Evolutionary conservation across 768 basidiomycete species (phyloP).

Genomic region (Hemileccinum rubropunctum): DNA sequence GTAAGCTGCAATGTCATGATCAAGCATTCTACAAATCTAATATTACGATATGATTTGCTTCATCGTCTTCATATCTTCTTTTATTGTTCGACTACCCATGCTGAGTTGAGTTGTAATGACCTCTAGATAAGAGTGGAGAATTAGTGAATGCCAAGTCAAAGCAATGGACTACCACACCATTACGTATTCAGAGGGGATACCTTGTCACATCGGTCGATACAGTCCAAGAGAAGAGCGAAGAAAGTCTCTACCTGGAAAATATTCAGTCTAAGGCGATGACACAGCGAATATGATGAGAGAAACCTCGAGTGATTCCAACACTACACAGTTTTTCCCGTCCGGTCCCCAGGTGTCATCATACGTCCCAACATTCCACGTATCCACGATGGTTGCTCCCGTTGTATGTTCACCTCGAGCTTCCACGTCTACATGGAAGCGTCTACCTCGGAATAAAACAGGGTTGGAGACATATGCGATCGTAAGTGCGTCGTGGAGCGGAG

Average conservation of each 20-base stretch:
- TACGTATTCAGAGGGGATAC: constrained; percentile 55
- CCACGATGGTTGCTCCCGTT: constrained; percentile 77
- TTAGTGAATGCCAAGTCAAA: neutral
- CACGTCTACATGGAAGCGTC: constrained; percentile 78
- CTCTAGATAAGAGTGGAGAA: neutral
- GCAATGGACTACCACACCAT: neutral
- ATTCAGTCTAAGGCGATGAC: constrained; percentile 1
- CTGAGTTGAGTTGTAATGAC: no score
- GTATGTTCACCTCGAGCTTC: constrained; percentile 68
- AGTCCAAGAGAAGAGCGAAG: constrained; percentile 63
- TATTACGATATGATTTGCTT: neutral
- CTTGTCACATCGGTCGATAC: constrained; percentile 54
- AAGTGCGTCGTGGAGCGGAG: constrained; percentile 84
- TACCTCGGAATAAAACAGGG: constrained; percentile 62
- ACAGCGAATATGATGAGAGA: neutral
- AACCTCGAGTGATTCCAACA: constrained; percentile 70
- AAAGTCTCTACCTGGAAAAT: constrained; percentile 54
- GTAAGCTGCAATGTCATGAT: neutral
- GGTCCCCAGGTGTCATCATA: constrained; percentile 71
- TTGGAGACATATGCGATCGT: constrained; percentile 72
- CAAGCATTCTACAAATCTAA: neutral
- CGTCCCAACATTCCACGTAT: constrained; percentile 61
- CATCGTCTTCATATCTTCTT: neutral
- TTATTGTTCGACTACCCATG: neutral
- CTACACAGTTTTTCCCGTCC: constrained; percentile 71